Conservation (phyloP, 129 eudicot genomes). For the sunflower (Helianthus annuus) region HanXRQr2.0-SUNRISE NC_035449.2:49510461-49510960, state of each 20-base stretch:
- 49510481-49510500: conserved; percentile 1
- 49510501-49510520: conserved; percentile 67
- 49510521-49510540: conserved; percentile 79
- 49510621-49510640: conserved; percentile 77
- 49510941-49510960: neutral
- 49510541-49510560: conserved; percentile 82
- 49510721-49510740: conserved; percentile 84
- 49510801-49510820: conserved; percentile 17
- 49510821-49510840: conserved; percentile 13
- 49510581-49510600: conserved; percentile 80
- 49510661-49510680: conserved; percentile 88
- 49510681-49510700: conserved; percentile 86
- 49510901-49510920: conserved; percentile 1
- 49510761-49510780: conserved; percentile 86
- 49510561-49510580: conserved; percentile 85
- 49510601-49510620: conserved; percentile 55
- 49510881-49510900: neutral
- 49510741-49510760: conserved; percentile 77
- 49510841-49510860: conserved; percentile 12
- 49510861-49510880: conserved; percentile 21
- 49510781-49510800: conserved; percentile 49
- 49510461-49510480: neutral
- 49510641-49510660: conserved; percentile 88
- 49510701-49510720: conserved; percentile 76
- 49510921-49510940: conserved; percentile 6